Percentiles rank a stretch among this genome's conserved stretches.
Evolutionary conservation across 2,329 filamentous ascomycete genomes (phyloP).

Genomic region (Aspergillus terreus): DNA sequence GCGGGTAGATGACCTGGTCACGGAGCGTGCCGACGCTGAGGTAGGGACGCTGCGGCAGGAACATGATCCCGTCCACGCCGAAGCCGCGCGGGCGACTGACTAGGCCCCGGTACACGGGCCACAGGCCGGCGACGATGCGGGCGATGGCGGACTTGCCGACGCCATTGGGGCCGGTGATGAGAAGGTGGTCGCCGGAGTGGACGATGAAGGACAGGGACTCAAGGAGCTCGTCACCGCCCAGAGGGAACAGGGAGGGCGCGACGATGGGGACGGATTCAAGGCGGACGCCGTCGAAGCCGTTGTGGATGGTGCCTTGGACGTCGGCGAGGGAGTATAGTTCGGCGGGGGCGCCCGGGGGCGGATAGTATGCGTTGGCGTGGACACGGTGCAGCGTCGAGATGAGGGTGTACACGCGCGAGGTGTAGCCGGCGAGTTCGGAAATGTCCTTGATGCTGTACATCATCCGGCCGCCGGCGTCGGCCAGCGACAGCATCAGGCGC

Average conservation of each 20-base stretch:
- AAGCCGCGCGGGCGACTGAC: constrained; percentile 78
- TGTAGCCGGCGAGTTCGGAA: constrained; percentile 91
- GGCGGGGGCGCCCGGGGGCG: constrained; percentile 60
- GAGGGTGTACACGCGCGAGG: constrained; percentile 89
- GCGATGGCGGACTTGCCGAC: constrained; percentile 88
- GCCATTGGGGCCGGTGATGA: constrained; percentile 93
- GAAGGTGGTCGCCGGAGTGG: constrained; percentile 82
- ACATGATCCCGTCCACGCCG: constrained; percentile 94
- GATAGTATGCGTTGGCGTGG: constrained; percentile 83
- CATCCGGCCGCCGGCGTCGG: constrained; percentile 94
- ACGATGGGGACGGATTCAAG: constrained; percentile 92
- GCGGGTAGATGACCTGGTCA: constrained; percentile 97
- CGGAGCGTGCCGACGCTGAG: constrained; percentile 86
- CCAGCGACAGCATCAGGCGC: constrained; percentile 92
- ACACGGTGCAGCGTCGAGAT: constrained; percentile 93
- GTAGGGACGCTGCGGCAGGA: constrained; percentile 90
- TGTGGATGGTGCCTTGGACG: constrained; percentile 88
- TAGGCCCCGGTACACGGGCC: constrained; percentile 92
- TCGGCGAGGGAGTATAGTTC: constrained; percentile 89
- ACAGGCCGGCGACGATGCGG: constrained; percentile 83
- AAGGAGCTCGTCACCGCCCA: constrained; percentile 85
- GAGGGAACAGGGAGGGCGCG: constrained; percentile 81
- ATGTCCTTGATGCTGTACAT: constrained; percentile 99
- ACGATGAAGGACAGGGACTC: constrained; percentile 87
- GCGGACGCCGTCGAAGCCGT: constrained; percentile 89